A percentile compares a stretch with the other conserved stretches of the same genome.
phyloP scores from a whole-genome alignment of 768 basidiomycete genomes.

The Lenzites betulinus region DNA sequence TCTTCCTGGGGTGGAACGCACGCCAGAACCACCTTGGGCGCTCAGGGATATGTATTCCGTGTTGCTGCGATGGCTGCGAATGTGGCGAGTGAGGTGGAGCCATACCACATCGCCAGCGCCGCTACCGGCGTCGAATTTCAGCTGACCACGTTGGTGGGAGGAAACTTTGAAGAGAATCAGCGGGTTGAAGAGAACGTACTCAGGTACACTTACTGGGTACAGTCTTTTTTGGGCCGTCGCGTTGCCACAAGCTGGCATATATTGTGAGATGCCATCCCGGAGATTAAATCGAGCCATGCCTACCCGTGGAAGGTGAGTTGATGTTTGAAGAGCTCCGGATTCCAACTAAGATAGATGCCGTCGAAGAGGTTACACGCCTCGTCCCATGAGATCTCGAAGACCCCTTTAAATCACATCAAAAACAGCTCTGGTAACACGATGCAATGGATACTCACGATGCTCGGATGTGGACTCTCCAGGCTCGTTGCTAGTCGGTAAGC shows the following conservation, averaged over 20 bases:
- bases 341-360: constrained; percentile 86
- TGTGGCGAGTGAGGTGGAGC: constrained; percentile 81
- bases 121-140: constrained; percentile 23
- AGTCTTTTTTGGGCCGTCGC: neutral
- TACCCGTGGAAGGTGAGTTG: constrained; percentile 59
- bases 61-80: constrained; percentile 55
- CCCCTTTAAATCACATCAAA: constrained; percentile 4
- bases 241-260: constrained; percentile 40
- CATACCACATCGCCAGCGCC: constrained; percentile 51
- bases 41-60: constrained; percentile 69
- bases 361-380: constrained; percentile 74
- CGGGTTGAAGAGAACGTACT: neutral
- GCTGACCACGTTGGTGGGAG: constrained; percentile 44
- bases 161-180: constrained; percentile 27
- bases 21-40: neutral
- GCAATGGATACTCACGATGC: neutral
- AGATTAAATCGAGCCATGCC: neutral
- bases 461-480: neutral
- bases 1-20: neutral
- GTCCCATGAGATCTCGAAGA: constrained; percentile 66
- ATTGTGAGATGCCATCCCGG: neutral
- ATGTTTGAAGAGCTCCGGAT: constrained; percentile 61
- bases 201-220: neutral
- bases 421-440: neutral
- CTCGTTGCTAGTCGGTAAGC: neutral